Percentiles rank a stretch among this genome's conserved stretches.
phyloP scores from a whole-genome alignment of 139 green algal species.

The Chlorella sp. region DNA sequence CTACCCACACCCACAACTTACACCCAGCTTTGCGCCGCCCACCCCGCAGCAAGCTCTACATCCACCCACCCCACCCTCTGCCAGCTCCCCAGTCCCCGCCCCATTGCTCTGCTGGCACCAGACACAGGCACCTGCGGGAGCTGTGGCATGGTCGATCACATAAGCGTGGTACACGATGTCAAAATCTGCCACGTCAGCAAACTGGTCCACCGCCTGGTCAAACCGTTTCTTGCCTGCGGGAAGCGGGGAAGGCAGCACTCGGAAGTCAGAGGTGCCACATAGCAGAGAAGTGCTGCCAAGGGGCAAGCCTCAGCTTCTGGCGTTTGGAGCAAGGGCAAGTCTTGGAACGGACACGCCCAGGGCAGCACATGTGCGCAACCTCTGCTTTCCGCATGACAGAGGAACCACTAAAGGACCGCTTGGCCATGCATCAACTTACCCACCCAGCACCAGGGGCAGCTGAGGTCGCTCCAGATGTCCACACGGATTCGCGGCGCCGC shows the following conservation, averaged over 20 bases:
- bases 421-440: neutral
- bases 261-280: too few species aligned
- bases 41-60: too few species aligned
- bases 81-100: too few species aligned
- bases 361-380: neutral
- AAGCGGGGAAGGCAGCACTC: neutral
- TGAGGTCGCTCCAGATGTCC: slow-evolving; percentile 23
- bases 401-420: neutral
- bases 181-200: neutral
- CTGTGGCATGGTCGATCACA: slow-evolving; percentile 8
- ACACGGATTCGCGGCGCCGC: neutral
- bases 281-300: neutral
- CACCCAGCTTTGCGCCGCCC: too few species aligned
- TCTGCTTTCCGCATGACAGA: neutral
- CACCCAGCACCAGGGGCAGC: slow-evolving; percentile 28
- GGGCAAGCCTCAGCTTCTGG: neutral
- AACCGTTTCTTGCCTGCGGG: slow-evolving; percentile 20
- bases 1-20: too few species aligned
- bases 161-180: neutral
- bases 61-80: too few species aligned
- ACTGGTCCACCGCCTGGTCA: slow-evolving; percentile 19
- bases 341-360: neutral
- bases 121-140: neutral
- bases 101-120: too few species aligned
- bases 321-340: neutral